Conservation (phyloP, 1,139 yeast genomes). For the Oligophagozyma castellii region DNA sequence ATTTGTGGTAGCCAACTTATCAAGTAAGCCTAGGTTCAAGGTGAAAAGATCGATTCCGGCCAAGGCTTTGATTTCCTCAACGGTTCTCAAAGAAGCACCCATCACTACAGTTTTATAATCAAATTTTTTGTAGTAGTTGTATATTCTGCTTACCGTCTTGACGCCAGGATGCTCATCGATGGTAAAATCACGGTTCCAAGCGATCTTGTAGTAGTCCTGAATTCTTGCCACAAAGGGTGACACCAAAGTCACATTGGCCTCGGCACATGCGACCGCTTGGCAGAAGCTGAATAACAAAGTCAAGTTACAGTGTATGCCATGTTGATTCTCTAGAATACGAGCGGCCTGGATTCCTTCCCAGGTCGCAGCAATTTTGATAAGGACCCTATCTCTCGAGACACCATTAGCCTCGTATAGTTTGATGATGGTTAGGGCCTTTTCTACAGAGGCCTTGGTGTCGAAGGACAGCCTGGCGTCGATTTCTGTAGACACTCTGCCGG, state of each 20-base stretch:
- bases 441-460: conserved; percentile 81
- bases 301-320: conserved; percentile 88
- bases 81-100: conserved; percentile 99
- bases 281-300: conserved; percentile 87
- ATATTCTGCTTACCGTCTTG: conserved; percentile 67
- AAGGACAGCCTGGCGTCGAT: conserved; percentile 96
- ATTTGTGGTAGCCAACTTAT: conserved; percentile 65
- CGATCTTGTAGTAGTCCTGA: conserved; percentile 93
- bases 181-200: conserved; percentile 75
- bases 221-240: conserved; percentile 99
- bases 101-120: conserved; percentile 93
- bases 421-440: conserved; percentile 81
- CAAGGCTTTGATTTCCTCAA: conserved; percentile 87
- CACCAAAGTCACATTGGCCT: conserved; percentile 85
- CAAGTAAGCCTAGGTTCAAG: conserved; percentile 82
- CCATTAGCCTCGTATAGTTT: conserved; percentile 73
- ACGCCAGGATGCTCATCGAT: conserved; percentile 91
- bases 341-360: conserved; percentile 99
- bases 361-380: conserved; percentile 93
- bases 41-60: conserved; percentile 96
- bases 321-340: conserved; percentile 75
- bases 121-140: conserved; percentile 93
- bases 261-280: conserved; percentile 98
- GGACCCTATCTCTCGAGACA: conserved; percentile 71
- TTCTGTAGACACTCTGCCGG: conserved; percentile 98